Conservation (phyloP, 2,329 filamentous ascomycete species). For the Stagonosporopsis vannaccii region DNA sequence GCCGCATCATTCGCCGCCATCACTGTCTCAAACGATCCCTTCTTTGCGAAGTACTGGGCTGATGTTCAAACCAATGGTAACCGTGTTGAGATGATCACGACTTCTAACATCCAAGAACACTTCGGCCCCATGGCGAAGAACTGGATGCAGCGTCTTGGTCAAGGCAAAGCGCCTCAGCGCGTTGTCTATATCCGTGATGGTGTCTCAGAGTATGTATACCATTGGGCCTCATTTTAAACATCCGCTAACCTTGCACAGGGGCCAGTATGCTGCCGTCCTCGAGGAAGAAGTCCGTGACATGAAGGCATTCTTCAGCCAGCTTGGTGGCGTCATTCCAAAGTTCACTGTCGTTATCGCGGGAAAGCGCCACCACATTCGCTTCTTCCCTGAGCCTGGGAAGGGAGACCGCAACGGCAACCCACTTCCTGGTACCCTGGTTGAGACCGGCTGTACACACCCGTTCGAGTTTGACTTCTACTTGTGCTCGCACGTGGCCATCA, state of each 20-base stretch:
- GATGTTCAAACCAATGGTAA: conserved; percentile 83
- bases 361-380: conserved; percentile 92
- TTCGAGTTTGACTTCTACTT: conserved; percentile 89
- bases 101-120: conserved; percentile 70
- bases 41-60: conserved; percentile 75
- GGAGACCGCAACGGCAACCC: conserved; percentile 82
- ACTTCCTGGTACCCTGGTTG: conserved; percentile 84
- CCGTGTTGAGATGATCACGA: conserved; percentile 78
- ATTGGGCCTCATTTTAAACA: too few species aligned
- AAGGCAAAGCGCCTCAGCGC: conserved; percentile 68
- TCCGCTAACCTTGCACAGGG: conserved; percentile 64
- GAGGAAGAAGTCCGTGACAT: conserved; percentile 78
- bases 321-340: conserved; percentile 60
- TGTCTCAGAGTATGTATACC: conserved; percentile 68
- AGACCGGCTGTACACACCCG: conserved; percentile 88
- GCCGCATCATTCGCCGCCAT: conserved; percentile 83
- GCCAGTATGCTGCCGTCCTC: conserved; percentile 79
- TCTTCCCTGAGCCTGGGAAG: conserved; percentile 74
- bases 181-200: conserved; percentile 95
- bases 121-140: conserved; percentile 68
- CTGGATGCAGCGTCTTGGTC: conserved; percentile 68
- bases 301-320: conserved; percentile 63
- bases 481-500: conserved; percentile 78
- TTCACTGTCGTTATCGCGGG: conserved; percentile 88
- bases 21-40: conserved; percentile 79